phyloP scores from a whole-genome alignment of 2,329 filamentous ascomycete species.

The Verticillium isaacii region DNA sequence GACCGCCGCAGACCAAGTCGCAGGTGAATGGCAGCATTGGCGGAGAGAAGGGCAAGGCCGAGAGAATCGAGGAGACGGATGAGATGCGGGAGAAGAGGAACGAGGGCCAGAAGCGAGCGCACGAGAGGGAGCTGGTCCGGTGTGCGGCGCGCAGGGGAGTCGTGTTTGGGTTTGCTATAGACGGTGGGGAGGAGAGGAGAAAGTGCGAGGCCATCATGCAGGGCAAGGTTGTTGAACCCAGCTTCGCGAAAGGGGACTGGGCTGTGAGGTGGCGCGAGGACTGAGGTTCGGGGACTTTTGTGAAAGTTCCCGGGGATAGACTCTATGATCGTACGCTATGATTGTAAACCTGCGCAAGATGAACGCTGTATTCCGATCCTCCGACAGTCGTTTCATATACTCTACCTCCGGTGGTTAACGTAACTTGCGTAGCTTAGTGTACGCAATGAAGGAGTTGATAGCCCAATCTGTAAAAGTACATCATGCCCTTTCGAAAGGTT shows the following conservation, averaged over 20 bases:
- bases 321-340: no score
- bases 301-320: no score
- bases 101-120: constrained; percentile 37
- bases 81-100: constrained; percentile 43
- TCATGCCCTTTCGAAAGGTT: no score
- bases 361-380: no score
- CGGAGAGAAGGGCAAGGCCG: constrained; percentile 50
- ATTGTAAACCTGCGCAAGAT: no score
- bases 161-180: constrained; percentile 44
- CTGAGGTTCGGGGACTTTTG: not conserved
- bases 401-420: no score
- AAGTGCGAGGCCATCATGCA: constrained; percentile 57
- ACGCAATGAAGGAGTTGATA: no score
- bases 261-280: constrained; percentile 49
- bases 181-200: constrained; percentile 21
- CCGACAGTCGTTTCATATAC: no score
- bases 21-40: constrained; percentile 53
- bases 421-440: no score
- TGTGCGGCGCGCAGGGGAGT: constrained; percentile 58
- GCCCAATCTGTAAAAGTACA: no score
- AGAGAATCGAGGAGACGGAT: constrained; percentile 45
- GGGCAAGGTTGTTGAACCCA: constrained; percentile 52
- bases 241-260: constrained; percentile 59
- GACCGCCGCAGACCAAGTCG: constrained; percentile 31
- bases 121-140: constrained; percentile 53